Evolutionary conservation across 345 rosid genomes (phyloP), one percentile per base, ranked within the genome.

Genomic region (Geranium rotundifolium): DNA sequence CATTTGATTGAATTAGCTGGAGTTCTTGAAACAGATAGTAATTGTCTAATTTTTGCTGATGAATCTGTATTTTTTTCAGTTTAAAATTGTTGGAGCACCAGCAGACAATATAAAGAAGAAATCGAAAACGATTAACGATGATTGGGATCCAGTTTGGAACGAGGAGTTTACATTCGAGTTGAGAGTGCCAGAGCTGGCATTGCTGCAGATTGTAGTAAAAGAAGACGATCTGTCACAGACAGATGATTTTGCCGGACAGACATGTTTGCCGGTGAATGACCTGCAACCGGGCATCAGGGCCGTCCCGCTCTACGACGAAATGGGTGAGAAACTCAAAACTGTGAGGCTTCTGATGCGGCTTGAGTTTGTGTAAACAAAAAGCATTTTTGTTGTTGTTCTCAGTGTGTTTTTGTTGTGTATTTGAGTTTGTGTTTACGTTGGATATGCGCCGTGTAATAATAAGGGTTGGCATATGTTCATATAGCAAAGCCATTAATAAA

Each of bases 171-270:
- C 68, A 65, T 91, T 89, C 60, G 86, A 85, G 15, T 72, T 91
- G 30, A 79, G 85, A 2, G 87, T 85, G 65, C 96, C 98, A 16
- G 93, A 87, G 59, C 74, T 85, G 62, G 96, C 96, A 57, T 56
- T 91, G 75, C 95, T 91, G 55, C 76, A 90, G 67, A 75, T 89
- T 6, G 96, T 84, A 74, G 93, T 89, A 57, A 76, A 79, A 17
- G 96, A 87, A 29, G 76, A 87, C 17, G 93, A 91, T 68, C 74
- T 81, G 80, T 87, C 92, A 0, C 93, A 89, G 54, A 82, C 80
- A 56, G 95, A 91, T 63, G 95, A 91, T 52, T 91, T 91, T 57
- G 91, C 86, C 0, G 98, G 98, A 50, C 93, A 92, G 72, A 81
- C 96, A 61, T 87, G 92, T 59, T 74, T 91, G 67, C 98, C 95